Evolutionary conservation across 441 rosid species (phyloP).

Genomic region (Adansonia rubrostipa): DNA sequence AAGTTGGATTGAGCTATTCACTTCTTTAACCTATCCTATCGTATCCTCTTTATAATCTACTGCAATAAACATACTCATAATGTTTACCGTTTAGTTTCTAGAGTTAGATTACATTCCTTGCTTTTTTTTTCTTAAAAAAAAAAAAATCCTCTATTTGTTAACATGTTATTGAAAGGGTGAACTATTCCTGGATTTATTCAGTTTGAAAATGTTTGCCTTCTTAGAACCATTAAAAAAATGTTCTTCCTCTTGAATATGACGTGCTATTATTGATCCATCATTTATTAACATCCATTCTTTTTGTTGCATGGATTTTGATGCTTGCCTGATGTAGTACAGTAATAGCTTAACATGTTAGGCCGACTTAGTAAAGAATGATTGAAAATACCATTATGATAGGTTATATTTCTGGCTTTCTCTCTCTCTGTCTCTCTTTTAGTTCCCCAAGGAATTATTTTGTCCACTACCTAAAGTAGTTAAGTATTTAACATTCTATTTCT

Average conservation of each 20-base stretch:
- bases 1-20: not conserved
- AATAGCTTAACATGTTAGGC: constrained; percentile 8
- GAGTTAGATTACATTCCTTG: not conserved
- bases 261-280: not conserved
- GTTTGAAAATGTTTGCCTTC: not conserved
- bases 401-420: not conserved
- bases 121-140: not conserved
- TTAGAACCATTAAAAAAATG: not conserved
- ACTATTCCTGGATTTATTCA: constrained; percentile 7
- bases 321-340: not conserved
- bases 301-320: not conserved
- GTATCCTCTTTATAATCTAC: not conserved
- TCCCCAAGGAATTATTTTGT: not conserved
- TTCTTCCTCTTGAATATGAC: not conserved
- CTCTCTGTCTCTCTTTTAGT: not conserved
- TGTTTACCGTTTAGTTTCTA: not conserved
- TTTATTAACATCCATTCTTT: not conserved
- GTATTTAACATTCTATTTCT: constrained; percentile 7
- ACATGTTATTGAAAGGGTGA: not conserved
- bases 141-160: not conserved
- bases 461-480: not conserved
- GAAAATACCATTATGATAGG: not conserved
- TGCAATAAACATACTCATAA: not conserved
- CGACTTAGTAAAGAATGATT: not conserved
- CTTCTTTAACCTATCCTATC: too few relatives aligned